Evolutionary conservation across 257 asterid species (phyloP).

Genomic region (Paraleonurus japonicus): DNA sequence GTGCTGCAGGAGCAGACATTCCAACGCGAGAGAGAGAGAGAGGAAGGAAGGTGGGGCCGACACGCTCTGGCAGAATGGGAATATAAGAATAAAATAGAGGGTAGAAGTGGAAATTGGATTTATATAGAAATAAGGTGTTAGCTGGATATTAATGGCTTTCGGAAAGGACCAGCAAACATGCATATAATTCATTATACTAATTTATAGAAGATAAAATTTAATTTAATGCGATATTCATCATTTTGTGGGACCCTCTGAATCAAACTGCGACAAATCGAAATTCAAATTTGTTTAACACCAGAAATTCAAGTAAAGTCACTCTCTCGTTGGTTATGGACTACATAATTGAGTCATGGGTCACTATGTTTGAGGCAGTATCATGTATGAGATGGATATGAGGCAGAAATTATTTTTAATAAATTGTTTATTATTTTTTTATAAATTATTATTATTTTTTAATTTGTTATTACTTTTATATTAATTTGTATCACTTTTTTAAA

Average conservation of each 20-base stretch:
- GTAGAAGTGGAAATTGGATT: not conserved
- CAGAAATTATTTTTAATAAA: no score
- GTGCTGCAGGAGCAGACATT: not conserved
- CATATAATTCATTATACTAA: no score
- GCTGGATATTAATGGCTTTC: conserved; percentile 20
- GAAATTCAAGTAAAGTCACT: conserved; percentile 6
- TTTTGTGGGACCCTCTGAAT: conserved; percentile 27
- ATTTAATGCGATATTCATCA: conserved; percentile 9
- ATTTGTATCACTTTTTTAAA: no score
- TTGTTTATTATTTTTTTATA: no score
- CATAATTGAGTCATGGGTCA: no score
- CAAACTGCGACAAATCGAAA: conserved; percentile 24
- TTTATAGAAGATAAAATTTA: conserved; percentile 14
- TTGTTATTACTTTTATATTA: no score
- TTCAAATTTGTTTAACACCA: conserved; percentile 34
- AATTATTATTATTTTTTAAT: no score
- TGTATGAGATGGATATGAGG: no score
- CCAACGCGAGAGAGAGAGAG: conserved; percentile 31
- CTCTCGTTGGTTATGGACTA: no score
- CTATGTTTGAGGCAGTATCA: no score
- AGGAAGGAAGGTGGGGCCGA: conserved; percentile 21
- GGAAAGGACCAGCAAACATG: conserved; percentile 18
- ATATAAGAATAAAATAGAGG: not conserved
- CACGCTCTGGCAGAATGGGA: conserved; percentile 15
- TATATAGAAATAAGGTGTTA: not conserved